phyloP scores from a whole-genome alignment of 768 basidiomycete genomes.

The Paxillus involutus region DNA sequence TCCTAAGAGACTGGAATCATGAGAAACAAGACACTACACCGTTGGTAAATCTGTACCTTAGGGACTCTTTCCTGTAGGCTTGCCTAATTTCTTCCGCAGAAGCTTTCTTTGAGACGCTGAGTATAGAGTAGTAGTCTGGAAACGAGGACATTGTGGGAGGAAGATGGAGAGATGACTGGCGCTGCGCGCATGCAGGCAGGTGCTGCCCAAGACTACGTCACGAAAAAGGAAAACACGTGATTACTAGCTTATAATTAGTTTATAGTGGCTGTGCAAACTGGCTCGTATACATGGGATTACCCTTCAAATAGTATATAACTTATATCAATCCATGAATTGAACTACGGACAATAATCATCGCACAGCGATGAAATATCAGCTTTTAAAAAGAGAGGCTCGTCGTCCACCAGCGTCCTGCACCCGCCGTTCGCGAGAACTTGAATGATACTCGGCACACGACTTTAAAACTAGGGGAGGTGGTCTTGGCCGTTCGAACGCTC shows the following conservation, averaged over 20 bases:
- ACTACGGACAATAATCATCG: background rate
- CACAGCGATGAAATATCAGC: slow-evolving; percentile 1
- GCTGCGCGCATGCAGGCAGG: background rate
- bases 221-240: slow-evolving; percentile 16
- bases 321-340: background rate
- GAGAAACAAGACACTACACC: slow-evolving; percentile 4
- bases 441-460: slow-evolving; percentile 7
- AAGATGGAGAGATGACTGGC: slow-evolving; percentile 5
- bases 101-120: slow-evolving; percentile 54
- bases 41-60: slow-evolving; percentile 45
- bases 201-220: too few species aligned
- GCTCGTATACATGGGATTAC: too few species aligned
- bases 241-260: too few species aligned
- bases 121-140: slow-evolving; percentile 77
- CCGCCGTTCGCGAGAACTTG: background rate
- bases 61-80: slow-evolving; percentile 78
- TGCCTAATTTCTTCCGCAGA: slow-evolving; percentile 70
- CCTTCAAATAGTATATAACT: background rate
- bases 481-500: slow-evolving; percentile 39
- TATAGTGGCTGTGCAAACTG: too few species aligned
- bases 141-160: slow-evolving; percentile 62
- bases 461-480: slow-evolving; percentile 38
- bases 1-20: slow-evolving; percentile 46
- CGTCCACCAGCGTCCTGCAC: slow-evolving; percentile 17
- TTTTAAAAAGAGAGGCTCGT: slow-evolving; percentile 1